Base-by-base conservation (phyloP, 2,329 filamentous ascomycete genomes). In the Chrysoporthe cubensis region DNA sequence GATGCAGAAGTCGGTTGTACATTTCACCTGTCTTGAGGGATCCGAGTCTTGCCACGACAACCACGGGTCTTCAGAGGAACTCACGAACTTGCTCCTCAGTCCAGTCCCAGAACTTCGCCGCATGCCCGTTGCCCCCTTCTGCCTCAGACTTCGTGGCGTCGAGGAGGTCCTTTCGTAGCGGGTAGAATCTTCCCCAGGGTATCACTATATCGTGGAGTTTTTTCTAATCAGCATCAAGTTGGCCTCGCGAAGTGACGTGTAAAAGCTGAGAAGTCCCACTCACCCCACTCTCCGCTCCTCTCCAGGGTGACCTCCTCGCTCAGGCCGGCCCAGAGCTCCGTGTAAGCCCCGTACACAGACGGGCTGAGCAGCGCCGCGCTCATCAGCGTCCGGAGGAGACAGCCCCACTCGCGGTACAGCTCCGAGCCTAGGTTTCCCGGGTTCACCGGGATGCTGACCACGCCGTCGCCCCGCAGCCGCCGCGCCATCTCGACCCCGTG, bases 101-200 rank as follows among this genome's bases (percentile, higher is more conserved):
- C 81, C 80, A 83, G 6, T 77, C 71, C 79, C 79, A 82, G 62
- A 81, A 81, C 56, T 76, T 74, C 56, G 74, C 71, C 2, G 73
- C 77, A 40, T 72, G 73, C 0, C 79, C 80, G 2, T 73, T 77
- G 4, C 80, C 80, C 4, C 80, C 79, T 56, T 81, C 79, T 1
- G 72, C 72, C 65, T 76, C 73, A 1, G 74, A 62, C 68, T 78
- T 75, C 18, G 72, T 73, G 4, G 74, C 75, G 34, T 44, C 34
- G 2, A 40, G 57, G 13, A 60, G 40, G 18, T 4, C 42, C 43
- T 62, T 43, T 4, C 59, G 43, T 14, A 62, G 21, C 21, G 59
- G 59, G 14, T 62, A 46, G 32, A 62, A 62, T 18, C 59, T 46
- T 7, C 59, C 59, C 42, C 42, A 62, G 14, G 59, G 59, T 11